A percentile compares a stretch with the other conserved stretches of the same genome.
phyloP scores from a whole-genome alignment of 2,329 filamentous ascomycete genomes.

The Diplodia intermedia region DNA sequence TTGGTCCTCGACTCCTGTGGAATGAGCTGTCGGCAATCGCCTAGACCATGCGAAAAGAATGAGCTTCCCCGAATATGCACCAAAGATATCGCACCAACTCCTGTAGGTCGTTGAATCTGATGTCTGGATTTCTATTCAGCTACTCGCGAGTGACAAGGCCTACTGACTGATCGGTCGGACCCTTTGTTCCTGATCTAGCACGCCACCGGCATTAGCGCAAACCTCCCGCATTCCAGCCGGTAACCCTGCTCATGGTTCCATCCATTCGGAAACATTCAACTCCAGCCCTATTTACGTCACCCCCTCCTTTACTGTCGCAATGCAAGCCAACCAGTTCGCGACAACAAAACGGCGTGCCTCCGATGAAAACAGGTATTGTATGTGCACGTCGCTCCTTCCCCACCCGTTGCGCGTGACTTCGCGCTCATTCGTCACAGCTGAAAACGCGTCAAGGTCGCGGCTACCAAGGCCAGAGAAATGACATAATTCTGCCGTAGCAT shows the following conservation, averaged over 20 bases:
- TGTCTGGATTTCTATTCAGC: too few relatives aligned
- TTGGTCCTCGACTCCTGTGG: too few relatives aligned
- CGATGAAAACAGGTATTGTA: conserved; percentile 8
- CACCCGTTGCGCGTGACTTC: not conserved
- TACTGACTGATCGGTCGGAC: not conserved
- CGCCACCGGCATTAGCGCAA: not conserved
- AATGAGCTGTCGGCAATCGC: too few relatives aligned
- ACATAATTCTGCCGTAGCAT: conserved; percentile 29
- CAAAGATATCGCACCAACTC: too few relatives aligned
- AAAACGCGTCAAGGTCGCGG: conserved; percentile 7
- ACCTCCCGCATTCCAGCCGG: not conserved
- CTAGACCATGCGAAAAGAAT: too few relatives aligned
- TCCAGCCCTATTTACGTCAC: conserved; percentile 25
- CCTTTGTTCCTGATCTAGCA: not conserved
- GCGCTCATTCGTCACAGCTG: not conserved
- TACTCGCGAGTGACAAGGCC: too few relatives aligned
- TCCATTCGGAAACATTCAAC: not conserved
- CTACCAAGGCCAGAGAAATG: conserved; percentile 11
- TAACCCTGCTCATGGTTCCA: conserved; percentile 15
- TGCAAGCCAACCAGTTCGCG: conserved; percentile 3
- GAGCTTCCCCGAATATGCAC: too few relatives aligned
- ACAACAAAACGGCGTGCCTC: conserved; percentile 2
- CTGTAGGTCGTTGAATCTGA: too few relatives aligned
- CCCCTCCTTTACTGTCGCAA: not conserved
- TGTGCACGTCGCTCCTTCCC: conserved; percentile 1